Evolutionary conservation across 2,329 filamentous ascomycete species (phyloP).

Genomic region (Metarhizium album): DNA sequence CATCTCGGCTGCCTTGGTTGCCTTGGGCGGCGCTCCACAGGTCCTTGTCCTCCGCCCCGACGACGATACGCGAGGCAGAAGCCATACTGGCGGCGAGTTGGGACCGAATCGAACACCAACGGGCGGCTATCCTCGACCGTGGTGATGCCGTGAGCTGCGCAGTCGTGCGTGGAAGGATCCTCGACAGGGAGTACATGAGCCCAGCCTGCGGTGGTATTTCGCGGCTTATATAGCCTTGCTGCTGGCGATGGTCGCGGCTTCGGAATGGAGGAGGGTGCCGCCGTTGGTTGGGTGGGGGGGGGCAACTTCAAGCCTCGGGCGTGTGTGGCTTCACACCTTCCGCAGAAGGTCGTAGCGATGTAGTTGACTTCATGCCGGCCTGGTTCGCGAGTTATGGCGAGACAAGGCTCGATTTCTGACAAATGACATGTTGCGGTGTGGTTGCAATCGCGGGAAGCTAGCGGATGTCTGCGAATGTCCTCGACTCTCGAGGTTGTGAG

Average conservation of each 20-base stretch:
- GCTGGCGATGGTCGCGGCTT: background rate
- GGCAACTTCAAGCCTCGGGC: too few species aligned
- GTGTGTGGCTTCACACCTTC: too few species aligned
- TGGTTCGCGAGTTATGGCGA: too few species aligned
- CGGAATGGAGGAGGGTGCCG: too few species aligned
- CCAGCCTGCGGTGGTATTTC: too few species aligned
- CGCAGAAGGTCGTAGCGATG: too few species aligned
- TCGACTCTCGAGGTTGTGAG: too few species aligned
- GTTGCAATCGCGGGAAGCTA: too few species aligned
- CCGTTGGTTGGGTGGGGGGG: too few species aligned
- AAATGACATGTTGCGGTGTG: too few species aligned
- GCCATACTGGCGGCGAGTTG: constrained; percentile 26
- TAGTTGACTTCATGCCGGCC: background rate
- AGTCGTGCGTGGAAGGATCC: background rate
- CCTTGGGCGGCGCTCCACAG: constrained; percentile 34
- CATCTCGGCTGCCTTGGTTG: constrained; percentile 36
- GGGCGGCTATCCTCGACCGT: background rate
- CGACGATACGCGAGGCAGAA: constrained; percentile 35
- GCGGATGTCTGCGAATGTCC: too few species aligned
- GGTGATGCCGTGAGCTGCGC: background rate
- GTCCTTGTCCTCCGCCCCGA: constrained; percentile 39
- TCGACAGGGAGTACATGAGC: background rate
- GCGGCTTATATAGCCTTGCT: background rate
- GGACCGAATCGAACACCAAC: background rate
- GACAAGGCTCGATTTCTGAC: too few species aligned